Conservation (phyloP, 106 monocot species). For the Dioscorea zingiberensis region DNA sequence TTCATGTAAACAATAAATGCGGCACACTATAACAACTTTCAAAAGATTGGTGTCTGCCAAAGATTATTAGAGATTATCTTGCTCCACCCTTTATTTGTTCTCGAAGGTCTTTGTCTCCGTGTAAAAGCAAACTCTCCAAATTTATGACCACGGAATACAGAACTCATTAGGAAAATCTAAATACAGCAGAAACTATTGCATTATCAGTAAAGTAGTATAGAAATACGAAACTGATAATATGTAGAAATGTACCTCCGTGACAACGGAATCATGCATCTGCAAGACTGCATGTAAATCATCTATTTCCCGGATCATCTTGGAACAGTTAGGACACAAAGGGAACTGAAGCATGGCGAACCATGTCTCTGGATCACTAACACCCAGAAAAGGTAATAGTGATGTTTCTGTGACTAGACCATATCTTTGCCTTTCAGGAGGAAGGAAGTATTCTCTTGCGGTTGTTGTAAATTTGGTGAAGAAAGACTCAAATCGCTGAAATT, state of each 20-base stretch:
- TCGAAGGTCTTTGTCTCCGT: too few species aligned
- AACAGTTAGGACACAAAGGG: conserved; percentile 64
- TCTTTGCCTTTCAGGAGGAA: conserved; percentile 74
- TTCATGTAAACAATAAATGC: too few species aligned
- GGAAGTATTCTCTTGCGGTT: conserved; percentile 55
- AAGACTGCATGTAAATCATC: conserved; percentile 52
- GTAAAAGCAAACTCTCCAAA: too few species aligned
- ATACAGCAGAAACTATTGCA: too few species aligned
- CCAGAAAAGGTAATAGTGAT: conserved; percentile 51
- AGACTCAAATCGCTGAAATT: conserved; percentile 53
- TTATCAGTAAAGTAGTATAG: too few species aligned
- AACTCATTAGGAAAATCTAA: too few species aligned
- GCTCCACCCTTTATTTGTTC: too few species aligned
- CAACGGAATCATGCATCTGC: conserved; percentile 31
- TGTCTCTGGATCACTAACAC: conserved; percentile 35
- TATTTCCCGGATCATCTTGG: conserved; percentile 44
- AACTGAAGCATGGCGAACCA: conserved; percentile 63
- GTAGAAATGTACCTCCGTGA: conserved; percentile 63
- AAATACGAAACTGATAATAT: too few species aligned
- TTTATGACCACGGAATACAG: too few species aligned
- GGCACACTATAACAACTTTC: too few species aligned
- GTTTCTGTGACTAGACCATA: conserved; percentile 70
- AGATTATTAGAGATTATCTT: too few species aligned
- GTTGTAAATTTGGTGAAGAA: conserved; percentile 58
- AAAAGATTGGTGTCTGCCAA: too few species aligned